Percentiles rank a stretch among this genome's conserved stretches.
Evolutionary conservation across 176 grass and related monocot genomes (phyloP).

Genomic region (Bonia amplexicaulis): DNA sequence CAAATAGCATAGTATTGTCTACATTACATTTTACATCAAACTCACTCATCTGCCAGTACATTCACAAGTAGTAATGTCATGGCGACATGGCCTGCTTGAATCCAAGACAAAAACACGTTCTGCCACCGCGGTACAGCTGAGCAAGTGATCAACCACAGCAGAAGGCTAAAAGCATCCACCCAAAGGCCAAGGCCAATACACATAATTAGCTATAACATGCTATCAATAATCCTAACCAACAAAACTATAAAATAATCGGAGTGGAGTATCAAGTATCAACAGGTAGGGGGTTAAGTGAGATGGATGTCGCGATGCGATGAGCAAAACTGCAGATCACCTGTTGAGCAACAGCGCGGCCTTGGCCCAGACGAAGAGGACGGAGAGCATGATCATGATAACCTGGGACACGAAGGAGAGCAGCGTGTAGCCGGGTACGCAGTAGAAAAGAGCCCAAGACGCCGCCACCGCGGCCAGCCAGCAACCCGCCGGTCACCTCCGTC

Average conservation of each 20-base stretch:
- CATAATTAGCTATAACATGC: not conserved
- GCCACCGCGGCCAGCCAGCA: constrained; percentile 22
- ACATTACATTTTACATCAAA: not conserved
- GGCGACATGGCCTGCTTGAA: not conserved
- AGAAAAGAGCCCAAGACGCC: constrained; percentile 42
- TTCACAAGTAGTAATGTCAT: not conserved
- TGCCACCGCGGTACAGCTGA: not conserved
- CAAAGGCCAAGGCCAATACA: not conserved
- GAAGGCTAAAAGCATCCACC: not conserved
- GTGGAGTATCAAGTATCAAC: not conserved
- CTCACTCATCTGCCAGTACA: not conserved
- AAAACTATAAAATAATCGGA: not conserved
- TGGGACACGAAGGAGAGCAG: constrained; percentile 49
- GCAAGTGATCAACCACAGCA: not conserved
- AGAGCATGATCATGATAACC: constrained; percentile 50
- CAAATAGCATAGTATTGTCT: not conserved
- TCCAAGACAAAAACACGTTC: not conserved
- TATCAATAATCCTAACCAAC: not conserved
- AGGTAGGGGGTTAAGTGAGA: not conserved
- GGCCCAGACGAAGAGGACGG: constrained; percentile 59
- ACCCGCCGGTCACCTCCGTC: constrained; percentile 24
- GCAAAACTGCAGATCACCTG: constrained; percentile 17
- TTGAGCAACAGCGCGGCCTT: constrained; percentile 47
- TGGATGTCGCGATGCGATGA: not conserved
- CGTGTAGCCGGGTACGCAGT: constrained; percentile 43